These are phyloP conservation scores for Deinandra increscens DNA, from an alignment of 129 eudicot genomes.

Conservation along the genomic window DNA sequence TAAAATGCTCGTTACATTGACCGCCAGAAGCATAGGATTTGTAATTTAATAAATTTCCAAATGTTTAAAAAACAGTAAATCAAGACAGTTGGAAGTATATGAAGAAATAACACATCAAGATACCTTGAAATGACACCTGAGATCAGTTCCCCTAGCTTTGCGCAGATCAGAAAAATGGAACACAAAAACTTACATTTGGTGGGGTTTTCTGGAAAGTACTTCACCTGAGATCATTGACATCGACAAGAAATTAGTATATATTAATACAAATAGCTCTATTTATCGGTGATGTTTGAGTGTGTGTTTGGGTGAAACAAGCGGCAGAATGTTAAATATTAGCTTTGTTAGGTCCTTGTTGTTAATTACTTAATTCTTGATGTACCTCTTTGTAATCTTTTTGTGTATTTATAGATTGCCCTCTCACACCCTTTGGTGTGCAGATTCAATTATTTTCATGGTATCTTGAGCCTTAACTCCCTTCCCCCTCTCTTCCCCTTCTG, in stretches of 20 bases:
- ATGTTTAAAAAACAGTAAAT: neutral
- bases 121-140: conserved; percentile 74
- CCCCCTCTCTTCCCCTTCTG: too few species aligned
- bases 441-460: too few species aligned
- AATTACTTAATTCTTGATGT: too few species aligned
- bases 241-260: neutral
- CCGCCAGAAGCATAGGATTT: neutral
- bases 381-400: too few species aligned
- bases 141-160: conserved; percentile 68
- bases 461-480: too few species aligned
- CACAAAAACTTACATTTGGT: conserved; percentile 52
- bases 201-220: conserved; percentile 59
- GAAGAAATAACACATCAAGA: neutral
- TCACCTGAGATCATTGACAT: conserved; percentile 40
- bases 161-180: conserved; percentile 8
- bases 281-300: neutral
- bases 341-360: too few species aligned
- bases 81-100: neutral
- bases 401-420: too few species aligned
- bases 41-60: neutral
- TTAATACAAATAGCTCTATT: neutral
- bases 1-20: neutral
- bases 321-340: too few species aligned
- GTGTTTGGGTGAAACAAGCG: neutral
- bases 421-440: too few species aligned